phyloP scores from a whole-genome alignment of 805 yeast genomes.

The Grigorovia humatica region DNA sequence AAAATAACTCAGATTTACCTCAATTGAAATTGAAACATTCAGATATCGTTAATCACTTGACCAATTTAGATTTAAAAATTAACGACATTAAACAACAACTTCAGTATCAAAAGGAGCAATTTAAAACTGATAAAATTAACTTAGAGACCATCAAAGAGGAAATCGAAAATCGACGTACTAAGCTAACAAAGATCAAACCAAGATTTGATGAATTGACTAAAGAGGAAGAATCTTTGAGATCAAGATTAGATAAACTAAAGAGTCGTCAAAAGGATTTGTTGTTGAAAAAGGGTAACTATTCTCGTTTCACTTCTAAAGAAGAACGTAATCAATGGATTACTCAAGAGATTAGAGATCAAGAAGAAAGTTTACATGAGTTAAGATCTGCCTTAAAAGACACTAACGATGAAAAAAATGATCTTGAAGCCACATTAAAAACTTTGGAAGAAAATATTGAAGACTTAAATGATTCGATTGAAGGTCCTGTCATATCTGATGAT shows the following conservation, averaged over 20 bases:
- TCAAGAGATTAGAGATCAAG: constrained; percentile 35
- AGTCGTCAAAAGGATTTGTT: constrained; percentile 50
- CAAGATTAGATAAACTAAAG: constrained; percentile 32
- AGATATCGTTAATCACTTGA: constrained; percentile 39
- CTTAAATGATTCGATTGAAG: constrained; percentile 31
- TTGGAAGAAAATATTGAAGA: constrained; percentile 26
- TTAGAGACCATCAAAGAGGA: constrained; percentile 18
- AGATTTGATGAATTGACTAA: constrained; percentile 30
- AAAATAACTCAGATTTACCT: constrained; percentile 42
- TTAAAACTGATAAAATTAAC: constrained; percentile 19
- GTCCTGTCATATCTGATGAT: constrained; percentile 26
- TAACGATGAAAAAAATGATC: constrained; percentile 5
- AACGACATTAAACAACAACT: constrained; percentile 34
- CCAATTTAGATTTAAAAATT: constrained; percentile 40
- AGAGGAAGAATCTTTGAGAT: constrained; percentile 34
- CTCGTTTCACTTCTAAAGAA: constrained; percentile 41
- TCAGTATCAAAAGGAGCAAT: constrained; percentile 25
- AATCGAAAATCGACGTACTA: constrained; percentile 31
- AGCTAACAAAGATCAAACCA: constrained; percentile 33
- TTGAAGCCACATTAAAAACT: constrained; percentile 12
- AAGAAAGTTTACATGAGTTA: constrained; percentile 19
- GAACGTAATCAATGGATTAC: constrained; percentile 65
- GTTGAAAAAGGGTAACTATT: constrained; percentile 60
- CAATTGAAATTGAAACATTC: constrained; percentile 42
- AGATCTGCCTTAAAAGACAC: constrained; percentile 9